Evolutionary conservation across 1,139 yeast species (phyloP), one percentile per base, ranked within the genome.

Genomic region (Pneumocystis murina): DNA sequence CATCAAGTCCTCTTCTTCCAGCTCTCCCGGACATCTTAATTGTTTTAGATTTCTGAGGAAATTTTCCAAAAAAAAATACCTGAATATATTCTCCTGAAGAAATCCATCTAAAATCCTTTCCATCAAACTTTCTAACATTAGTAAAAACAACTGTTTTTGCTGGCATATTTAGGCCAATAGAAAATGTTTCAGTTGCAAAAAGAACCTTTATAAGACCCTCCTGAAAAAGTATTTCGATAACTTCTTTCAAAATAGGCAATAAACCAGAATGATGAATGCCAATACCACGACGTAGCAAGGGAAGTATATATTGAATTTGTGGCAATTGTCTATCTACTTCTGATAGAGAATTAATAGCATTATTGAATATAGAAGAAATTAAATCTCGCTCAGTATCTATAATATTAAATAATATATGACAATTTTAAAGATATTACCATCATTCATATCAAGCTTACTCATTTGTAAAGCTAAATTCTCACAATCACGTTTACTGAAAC

Each of bases 11-110:
- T 81, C 99, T 87, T 80, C 99, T 91, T 71, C 99, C 99, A 20
- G 99, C 99, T 77, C 99, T 85, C 68, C 99, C 99, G 59, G 97
- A 88, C 99, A 92, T 92, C 55, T 48, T 48, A 48, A 48, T 48
- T 24, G 10, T 14, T 14, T 48, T 48, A 48, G n/a, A 24, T 24
- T 24, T 12, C 3, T 48, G n/a, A 48, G 10, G 28, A 48, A 8
- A 20, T 8, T 10, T 12, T 1, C 7, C 8, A n/a, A 8, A 24
- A 24, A 43, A 20, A 48, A 48, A 48, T 58, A 38, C 43, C 77
- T 94, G 99, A 71, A 92, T 94, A 75, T 92, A 94, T 76, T 94
- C 99, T 77, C 98, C 99, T 66, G 97, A 97, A 64, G 96, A 88
- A 57, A 94, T 96, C 97, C 97, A 92, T 75, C 99, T 84, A 78